Evolutionary conservation across 495 filamentous ascomycete species (phyloP).

Genomic region (Talaromyces adpressus): DNA sequence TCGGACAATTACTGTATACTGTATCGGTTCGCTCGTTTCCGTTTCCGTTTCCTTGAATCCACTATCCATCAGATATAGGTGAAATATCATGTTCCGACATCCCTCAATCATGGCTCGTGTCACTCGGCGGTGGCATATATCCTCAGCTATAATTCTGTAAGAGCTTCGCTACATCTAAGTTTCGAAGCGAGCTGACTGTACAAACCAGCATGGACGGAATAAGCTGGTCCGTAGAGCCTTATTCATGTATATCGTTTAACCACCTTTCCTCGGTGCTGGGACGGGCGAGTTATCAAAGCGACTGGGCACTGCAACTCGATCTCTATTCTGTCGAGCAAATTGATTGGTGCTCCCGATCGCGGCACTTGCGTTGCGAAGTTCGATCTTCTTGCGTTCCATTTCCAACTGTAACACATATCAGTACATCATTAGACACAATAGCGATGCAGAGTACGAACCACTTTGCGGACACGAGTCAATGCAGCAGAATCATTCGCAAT

Average conservation of each 20-base stretch:
- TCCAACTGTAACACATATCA: constrained; percentile 25
- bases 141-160: neutral
- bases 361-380: constrained; percentile 38
- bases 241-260: constrained; percentile 4
- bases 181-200: neutral
- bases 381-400: constrained; percentile 46
- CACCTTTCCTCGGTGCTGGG: constrained; percentile 23
- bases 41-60: neutral
- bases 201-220: neutral
- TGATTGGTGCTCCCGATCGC: constrained; percentile 31
- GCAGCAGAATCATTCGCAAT: constrained; percentile 42
- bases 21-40: neutral
- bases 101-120: neutral
- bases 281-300: constrained; percentile 14
- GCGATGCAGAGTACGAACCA: constrained; percentile 38
- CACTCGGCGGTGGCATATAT: neutral
- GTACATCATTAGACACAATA: neutral
- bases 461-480: constrained; percentile 54
- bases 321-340: constrained; percentile 19
- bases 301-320: constrained; percentile 10
- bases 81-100: neutral
- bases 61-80: neutral
- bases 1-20: neutral
- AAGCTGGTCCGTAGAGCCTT: neutral
- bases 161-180: neutral